Conservation (phyloP, 2,329 filamentous ascomycete genomes). For the Verticillium isaacii region DNA sequence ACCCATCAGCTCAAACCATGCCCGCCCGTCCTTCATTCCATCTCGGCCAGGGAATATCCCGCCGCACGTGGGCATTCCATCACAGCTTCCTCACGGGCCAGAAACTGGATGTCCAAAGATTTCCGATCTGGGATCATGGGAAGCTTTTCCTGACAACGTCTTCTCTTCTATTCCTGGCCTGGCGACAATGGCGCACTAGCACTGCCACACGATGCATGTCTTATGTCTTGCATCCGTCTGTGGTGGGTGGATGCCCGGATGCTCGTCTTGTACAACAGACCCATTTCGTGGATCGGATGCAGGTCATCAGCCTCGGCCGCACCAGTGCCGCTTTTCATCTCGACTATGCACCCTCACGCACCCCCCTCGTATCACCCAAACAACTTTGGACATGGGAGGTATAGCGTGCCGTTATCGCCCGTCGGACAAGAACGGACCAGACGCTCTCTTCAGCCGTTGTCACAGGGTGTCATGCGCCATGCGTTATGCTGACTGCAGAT, state of each 20-base stretch:
- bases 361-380: neutral
- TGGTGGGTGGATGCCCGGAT: neutral
- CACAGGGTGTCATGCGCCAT: neutral
- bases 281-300: neutral
- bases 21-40: neutral
- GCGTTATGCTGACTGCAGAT: neutral
- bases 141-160: neutral
- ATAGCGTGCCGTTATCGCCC: neutral
- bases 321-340: neutral
- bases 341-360: neutral
- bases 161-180: neutral
- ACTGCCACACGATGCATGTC: neutral
- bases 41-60: slow-evolving; percentile 1
- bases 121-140: too few relatives aligned
- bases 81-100: neutral
- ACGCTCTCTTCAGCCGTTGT: neutral
- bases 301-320: neutral
- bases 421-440: neutral
- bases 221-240: neutral
- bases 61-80: slow-evolving; percentile 2
- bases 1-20: neutral
- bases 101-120: neutral
- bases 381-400: neutral
- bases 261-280: neutral
- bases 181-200: neutral